A percentile compares a stretch with the other conserved stretches of the same genome.
Evolutionary conservation across 129 eudicot species (phyloP).

Genomic region (Daucus carota): DNA sequence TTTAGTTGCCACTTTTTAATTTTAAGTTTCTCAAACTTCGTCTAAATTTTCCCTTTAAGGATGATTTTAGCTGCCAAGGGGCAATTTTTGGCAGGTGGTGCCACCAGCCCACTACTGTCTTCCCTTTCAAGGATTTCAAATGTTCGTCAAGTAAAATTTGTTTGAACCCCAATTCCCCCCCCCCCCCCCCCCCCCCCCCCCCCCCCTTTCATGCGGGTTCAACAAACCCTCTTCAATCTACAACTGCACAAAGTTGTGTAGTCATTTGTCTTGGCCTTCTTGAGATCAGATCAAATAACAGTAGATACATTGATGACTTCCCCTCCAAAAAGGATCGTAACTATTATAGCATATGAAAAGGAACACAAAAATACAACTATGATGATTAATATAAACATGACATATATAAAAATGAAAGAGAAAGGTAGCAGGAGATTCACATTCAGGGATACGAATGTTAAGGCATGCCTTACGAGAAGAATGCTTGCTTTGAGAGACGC

Average conservation of each 20-base stretch:
- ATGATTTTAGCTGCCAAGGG: neutral
- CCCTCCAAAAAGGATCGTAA: neutral
- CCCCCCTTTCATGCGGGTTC: neutral
- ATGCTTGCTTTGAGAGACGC: neutral
- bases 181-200: neutral
- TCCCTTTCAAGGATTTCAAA: neutral
- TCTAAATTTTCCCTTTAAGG: neutral
- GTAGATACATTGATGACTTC: neutral
- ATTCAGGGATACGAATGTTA: neutral
- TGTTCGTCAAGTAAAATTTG: neutral
- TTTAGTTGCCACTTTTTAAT: neutral
- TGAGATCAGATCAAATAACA: neutral
- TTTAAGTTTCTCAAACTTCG: neutral
- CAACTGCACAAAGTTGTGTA: neutral
- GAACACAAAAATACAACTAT: neutral
- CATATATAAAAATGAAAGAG: neutral
- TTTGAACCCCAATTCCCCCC: neutral
- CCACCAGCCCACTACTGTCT: neutral
- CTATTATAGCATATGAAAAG: neutral
- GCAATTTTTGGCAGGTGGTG: neutral
- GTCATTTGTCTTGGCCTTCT: neutral
- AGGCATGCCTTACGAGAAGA: neutral
- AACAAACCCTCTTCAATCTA: neutral
- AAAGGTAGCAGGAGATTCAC: neutral
- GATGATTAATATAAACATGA: too few relatives aligned